These are phyloP conservation scores for Sanghuangporus sanghuang DNA, from an alignment of 1,284 basidiomycete genomes.

Conservation along the genomic window DNA sequence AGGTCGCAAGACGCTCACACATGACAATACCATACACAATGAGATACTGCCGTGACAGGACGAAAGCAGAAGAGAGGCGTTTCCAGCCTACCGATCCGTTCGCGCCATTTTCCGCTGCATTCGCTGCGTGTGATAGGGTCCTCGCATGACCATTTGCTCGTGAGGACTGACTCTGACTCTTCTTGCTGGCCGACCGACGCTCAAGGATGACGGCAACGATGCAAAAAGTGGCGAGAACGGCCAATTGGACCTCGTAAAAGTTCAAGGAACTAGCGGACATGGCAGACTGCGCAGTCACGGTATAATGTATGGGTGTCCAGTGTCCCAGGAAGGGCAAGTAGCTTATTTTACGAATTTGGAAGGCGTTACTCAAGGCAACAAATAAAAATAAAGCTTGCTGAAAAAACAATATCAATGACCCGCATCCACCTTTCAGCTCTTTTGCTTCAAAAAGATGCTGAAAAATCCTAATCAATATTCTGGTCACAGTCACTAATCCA, in stretches of 20 bases:
- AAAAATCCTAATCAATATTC: too few relatives aligned
- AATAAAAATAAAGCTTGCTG: too few relatives aligned
- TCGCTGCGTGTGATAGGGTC: constrained; percentile 22
- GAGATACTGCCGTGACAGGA: constrained; percentile 53
- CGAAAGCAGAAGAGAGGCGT: constrained; percentile 22
- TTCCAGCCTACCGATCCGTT: constrained; percentile 17
- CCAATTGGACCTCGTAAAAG: constrained; percentile 53
- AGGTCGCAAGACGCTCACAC: constrained; percentile 39
- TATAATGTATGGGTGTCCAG: too few relatives aligned
- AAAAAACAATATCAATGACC: too few relatives aligned
- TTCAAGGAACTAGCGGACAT: not conserved
- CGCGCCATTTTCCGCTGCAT: constrained; percentile 33
- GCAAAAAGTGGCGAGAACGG: constrained; percentile 41
- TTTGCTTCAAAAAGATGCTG: too few relatives aligned
- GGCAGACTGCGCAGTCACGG: too few relatives aligned
- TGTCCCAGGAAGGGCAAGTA: too few relatives aligned
- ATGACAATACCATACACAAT: constrained; percentile 68
- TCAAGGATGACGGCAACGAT: constrained; percentile 42
- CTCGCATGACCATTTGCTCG: constrained; percentile 16
- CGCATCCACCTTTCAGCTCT: too few relatives aligned
- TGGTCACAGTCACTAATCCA: not conserved
- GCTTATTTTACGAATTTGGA: too few relatives aligned
- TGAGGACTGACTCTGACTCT: constrained; percentile 15
- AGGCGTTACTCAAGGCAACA: too few relatives aligned
- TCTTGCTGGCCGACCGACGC: constrained; percentile 34